These are phyloP conservation scores for Plectosphaerella cucumerina DNA, from an alignment of 2,329 filamentous ascomycete species.

Conservation along the genomic window DNA sequence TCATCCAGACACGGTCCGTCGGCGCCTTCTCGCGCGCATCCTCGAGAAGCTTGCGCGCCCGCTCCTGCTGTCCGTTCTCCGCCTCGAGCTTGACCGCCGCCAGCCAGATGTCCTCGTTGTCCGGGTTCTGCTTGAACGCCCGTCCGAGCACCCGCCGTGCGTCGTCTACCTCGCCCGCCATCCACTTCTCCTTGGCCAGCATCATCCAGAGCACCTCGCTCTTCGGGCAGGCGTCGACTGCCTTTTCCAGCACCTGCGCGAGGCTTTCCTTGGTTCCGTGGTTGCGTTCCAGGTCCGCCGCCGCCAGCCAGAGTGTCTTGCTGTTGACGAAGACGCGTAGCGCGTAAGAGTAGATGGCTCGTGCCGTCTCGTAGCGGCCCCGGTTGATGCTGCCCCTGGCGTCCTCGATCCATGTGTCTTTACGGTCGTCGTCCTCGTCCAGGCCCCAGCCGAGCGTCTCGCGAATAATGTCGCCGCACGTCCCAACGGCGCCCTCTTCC, in stretches of 20 bases:
- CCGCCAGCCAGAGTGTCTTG: slow-evolving; percentile 83
- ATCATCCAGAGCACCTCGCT: slow-evolving; percentile 94
- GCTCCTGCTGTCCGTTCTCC: slow-evolving; percentile 76
- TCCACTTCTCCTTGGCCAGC: slow-evolving; percentile 92
- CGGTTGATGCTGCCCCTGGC: slow-evolving; percentile 76
- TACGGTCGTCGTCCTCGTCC: slow-evolving; percentile 94
- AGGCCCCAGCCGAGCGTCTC: slow-evolving; percentile 91
- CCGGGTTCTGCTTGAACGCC: slow-evolving; percentile 91
- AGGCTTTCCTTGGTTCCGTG: slow-evolving; percentile 81
- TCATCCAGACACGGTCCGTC: slow-evolving; percentile 96
- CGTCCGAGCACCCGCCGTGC: slow-evolving; percentile 80
- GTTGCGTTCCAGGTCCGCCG: slow-evolving; percentile 84
- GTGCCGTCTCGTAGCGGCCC: slow-evolving; percentile 82
- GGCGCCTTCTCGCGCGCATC: slow-evolving; percentile 84
- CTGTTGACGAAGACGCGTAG: slow-evolving; percentile 86
- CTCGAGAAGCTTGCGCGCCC: slow-evolving; percentile 76
- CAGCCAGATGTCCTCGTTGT: slow-evolving; percentile 97
- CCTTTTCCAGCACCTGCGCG: slow-evolving; percentile 84
- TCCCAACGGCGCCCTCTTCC: slow-evolving; percentile 80
- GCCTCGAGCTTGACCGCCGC: slow-evolving; percentile 95
- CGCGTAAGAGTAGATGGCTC: slow-evolving; percentile 90
- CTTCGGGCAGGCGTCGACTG: slow-evolving; percentile 87
- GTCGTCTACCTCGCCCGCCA: slow-evolving; percentile 80
- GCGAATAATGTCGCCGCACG: slow-evolving; percentile 83
- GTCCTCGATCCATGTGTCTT: slow-evolving; percentile 94